Evolutionary conservation across 1,139 yeast species (phyloP).

Genomic region (Suhomyces panamericanus): DNA sequence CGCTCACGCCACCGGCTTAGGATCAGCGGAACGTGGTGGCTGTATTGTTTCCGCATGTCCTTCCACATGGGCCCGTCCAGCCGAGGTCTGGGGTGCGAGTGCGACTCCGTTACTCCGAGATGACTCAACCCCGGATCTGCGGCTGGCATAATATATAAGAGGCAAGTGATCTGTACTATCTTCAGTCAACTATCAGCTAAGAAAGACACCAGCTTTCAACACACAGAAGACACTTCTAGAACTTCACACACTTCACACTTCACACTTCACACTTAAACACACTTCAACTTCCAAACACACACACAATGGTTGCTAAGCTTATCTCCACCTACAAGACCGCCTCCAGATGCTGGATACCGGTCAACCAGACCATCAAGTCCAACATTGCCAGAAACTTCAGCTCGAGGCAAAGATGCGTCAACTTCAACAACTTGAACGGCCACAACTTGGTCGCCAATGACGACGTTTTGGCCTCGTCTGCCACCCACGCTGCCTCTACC

Average conservation of each 20-base stretch:
- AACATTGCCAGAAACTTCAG: slow-evolving; percentile 30
- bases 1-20: too few species aligned
- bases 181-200: too few species aligned
- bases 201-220: too few species aligned
- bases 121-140: slow-evolving; percentile 12
- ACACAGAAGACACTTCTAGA: too few species aligned
- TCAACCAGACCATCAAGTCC: slow-evolving; percentile 15
- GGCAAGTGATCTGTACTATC: not conserved
- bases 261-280: too few species aligned
- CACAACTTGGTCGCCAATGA: slow-evolving; percentile 40
- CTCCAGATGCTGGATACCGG: slow-evolving; percentile 48
- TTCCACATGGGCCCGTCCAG: slow-evolving; percentile 2
- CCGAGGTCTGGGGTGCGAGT: slow-evolving; percentile 6
- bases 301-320: slow-evolving; percentile 32
- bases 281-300: not conserved
- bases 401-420: slow-evolving; percentile 40
- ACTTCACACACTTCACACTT: not conserved
- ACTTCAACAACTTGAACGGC: slow-evolving; percentile 37
- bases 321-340: slow-evolving; percentile 45
- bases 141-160: slow-evolving; percentile 4
- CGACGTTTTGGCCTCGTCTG: slow-evolving; percentile 27
- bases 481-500: slow-evolving; percentile 11
- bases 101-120: slow-evolving; percentile 13
- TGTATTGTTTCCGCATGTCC: not conserved
- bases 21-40: not conserved